Conservation (phyloP, 2,329 filamentous ascomycete genomes). For the Juglanconis oblonga region DNA sequence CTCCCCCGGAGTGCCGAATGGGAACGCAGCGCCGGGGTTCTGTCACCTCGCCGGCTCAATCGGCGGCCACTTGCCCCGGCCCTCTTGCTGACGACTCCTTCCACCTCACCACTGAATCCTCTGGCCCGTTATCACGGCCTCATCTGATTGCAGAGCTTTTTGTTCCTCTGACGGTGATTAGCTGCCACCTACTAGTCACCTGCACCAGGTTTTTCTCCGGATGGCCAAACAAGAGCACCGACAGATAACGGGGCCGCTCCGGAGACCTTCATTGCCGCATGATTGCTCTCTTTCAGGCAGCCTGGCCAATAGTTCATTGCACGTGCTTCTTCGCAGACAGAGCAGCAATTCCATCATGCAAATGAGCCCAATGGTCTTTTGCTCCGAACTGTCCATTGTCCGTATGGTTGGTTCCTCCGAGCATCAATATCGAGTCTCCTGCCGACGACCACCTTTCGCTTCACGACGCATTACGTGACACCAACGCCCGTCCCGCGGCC, state of each 20-base stretch:
- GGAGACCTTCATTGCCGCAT: no score
- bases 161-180: slow-evolving; percentile 5
- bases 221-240: not conserved
- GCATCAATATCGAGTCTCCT: no score
- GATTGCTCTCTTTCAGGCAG: no score
- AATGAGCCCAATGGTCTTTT: no score
- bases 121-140: slow-evolving; percentile 6
- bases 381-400: no score
- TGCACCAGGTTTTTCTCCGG: not conserved
- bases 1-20: slow-evolving; percentile 15
- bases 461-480: no score
- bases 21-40: slow-evolving; percentile 8
- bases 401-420: no score
- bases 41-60: not conserved
- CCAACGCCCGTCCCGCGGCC: no score
- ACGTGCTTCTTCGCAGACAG: no score
- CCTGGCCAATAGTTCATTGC: no score
- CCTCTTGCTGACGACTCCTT: not conserved
- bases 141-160: not conserved
- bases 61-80: slow-evolving; percentile 4
- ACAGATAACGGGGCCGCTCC: slow-evolving; percentile 1
- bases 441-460: no score
- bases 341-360: no score
- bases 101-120: slow-evolving; percentile 1
- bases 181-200: not conserved